A percentile compares a stretch with the other conserved stretches of the same genome.
phyloP scores from a whole-genome alignment of 768 basidiomycete species.

The Boletales sp. region DNA sequence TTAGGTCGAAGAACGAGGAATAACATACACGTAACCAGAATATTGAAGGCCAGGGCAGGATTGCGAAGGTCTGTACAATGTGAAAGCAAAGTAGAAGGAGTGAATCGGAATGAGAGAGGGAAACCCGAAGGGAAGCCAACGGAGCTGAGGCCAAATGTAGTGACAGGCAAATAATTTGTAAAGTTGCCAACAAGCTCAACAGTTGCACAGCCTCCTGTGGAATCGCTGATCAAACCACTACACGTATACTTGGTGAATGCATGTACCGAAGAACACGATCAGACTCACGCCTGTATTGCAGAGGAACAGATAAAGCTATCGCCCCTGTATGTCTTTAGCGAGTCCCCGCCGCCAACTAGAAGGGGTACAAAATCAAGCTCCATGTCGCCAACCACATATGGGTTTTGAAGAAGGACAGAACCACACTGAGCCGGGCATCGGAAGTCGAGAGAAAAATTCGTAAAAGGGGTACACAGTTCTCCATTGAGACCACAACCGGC shows the following conservation, averaged over 20 bases:
- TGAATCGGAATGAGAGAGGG: constrained; percentile 65
- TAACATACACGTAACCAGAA: constrained; percentile 60
- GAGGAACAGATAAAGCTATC: constrained; percentile 86
- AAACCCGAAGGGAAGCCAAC: constrained; percentile 73
- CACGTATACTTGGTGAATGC: constrained; percentile 7
- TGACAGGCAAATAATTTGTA: constrained; percentile 59
- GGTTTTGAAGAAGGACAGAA: constrained; percentile 63
- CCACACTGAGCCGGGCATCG: constrained; percentile 77
- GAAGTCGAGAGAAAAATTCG: constrained; percentile 61
- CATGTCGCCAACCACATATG: constrained; percentile 65
- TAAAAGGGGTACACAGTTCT: constrained; percentile 58
- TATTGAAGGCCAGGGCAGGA: constrained; percentile 69
- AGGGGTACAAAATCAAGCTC: constrained; percentile 67
- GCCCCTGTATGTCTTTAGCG: constrained; percentile 67
- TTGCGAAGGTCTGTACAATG: constrained; percentile 72
- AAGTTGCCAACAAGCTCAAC: constrained; percentile 70
- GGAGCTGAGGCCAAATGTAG: constrained; percentile 61
- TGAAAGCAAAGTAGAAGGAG: constrained; percentile 42
- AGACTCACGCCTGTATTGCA: constrained; percentile 71
- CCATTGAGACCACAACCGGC: constrained; percentile 77
- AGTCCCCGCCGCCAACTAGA: constrained; percentile 83
- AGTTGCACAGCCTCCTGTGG: constrained; percentile 73
- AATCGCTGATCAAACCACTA: constrained; percentile 63
- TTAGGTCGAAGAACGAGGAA: constrained; percentile 73
- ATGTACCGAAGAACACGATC: constrained; percentile 1